Evolutionary conservation across 441 rosid genomes (phyloP).

Genomic region (Jatropha multifida): DNA sequence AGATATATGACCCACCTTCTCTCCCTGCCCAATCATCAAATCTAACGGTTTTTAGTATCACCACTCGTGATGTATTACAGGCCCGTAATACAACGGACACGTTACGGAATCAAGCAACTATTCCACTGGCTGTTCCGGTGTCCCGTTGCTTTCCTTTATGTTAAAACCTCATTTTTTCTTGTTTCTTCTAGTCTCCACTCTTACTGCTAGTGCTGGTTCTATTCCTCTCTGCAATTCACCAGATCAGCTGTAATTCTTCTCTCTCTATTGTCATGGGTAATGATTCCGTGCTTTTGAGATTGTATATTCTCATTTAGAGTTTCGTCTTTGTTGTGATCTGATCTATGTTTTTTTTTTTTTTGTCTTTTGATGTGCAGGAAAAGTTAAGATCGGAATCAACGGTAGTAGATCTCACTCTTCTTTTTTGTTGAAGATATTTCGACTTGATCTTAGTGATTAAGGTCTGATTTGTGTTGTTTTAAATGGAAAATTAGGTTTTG

Average conservation of each 20-base stretch:
- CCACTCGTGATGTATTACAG: not conserved
- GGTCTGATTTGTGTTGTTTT: slow-evolving; percentile 8
- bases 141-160: not conserved
- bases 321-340: not conserved
- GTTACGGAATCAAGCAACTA: not conserved
- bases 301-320: not conserved
- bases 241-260: not conserved
- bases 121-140: slow-evolving; percentile 9
- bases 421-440: not conserved
- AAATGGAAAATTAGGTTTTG: slow-evolving; percentile 38
- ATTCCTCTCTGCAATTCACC: not conserved
- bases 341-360: not conserved
- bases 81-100: not conserved
- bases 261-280: slow-evolving; percentile 31
- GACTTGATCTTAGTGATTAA: not conserved
- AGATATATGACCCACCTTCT: too few relatives aligned
- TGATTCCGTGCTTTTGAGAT: not conserved
- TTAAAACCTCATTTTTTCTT: not conserved
- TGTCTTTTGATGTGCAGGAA: slow-evolving; percentile 19
- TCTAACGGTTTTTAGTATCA: not conserved
- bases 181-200: not conserved
- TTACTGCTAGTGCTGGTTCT: not conserved
- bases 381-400: slow-evolving; percentile 36
- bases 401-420: slow-evolving; percentile 13
- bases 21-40: not conserved